These are phyloP conservation scores for Nicotiana benthamiana DNA, from an alignment of 257 asterid genomes.

Conservation along the genomic window DNA sequence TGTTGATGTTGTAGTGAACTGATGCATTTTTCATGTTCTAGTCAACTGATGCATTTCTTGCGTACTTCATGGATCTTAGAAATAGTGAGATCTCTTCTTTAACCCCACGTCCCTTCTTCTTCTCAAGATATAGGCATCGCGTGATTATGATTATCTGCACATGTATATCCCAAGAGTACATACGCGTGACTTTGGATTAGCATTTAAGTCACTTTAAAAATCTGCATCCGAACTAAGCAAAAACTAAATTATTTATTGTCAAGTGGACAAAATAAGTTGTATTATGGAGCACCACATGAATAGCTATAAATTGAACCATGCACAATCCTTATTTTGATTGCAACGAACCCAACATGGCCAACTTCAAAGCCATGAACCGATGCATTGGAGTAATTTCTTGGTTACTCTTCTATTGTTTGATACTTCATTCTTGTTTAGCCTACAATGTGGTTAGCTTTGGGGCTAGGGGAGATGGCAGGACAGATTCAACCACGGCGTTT, in stretches of 20 bases:
- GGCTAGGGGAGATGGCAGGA: slow-evolving; percentile 57
- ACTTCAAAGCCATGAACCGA: background rate
- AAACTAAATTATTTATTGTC: background rate
- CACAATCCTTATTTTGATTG: background rate
- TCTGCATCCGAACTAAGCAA: background rate
- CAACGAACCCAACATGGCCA: background rate
- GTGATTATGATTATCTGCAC: background rate
- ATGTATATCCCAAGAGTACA: background rate
- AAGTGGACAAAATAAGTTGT: background rate
- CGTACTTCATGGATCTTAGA: background rate
- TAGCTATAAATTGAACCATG: background rate
- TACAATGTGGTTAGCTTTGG: slow-evolving; percentile 53
- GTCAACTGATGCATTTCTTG: too few species aligned
- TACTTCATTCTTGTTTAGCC: slow-evolving; percentile 19
- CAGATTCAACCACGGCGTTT: slow-evolving; percentile 53
- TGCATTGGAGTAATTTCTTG: slow-evolving; percentile 2
- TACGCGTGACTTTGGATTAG: background rate
- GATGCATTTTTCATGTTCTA: too few species aligned
- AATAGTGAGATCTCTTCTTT: background rate
- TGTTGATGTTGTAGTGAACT: too few species aligned
- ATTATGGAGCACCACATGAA: background rate
- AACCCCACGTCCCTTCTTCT: background rate
- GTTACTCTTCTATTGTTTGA: background rate
- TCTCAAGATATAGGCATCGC: background rate
- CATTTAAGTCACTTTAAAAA: background rate